Percentiles rank a stretch among this genome's conserved stretches.
Evolutionary conservation across 805 yeast species (phyloP).

Genomic region (Saccharomycopsis sp.): DNA sequence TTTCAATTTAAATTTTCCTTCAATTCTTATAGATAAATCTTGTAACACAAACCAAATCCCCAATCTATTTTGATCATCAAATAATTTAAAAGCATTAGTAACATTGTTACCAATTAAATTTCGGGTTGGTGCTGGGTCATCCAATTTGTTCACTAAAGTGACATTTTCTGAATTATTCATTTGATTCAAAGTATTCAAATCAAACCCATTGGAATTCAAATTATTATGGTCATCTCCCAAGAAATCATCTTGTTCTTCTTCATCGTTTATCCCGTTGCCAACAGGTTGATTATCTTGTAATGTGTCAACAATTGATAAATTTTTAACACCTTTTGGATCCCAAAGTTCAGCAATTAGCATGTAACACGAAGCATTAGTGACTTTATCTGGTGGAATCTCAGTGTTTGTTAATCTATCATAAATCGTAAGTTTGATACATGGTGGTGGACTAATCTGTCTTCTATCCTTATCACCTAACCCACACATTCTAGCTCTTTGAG

Average conservation of each 20-base stretch:
- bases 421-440: slow-evolving; percentile 26
- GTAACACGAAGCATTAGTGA: slow-evolving; percentile 29
- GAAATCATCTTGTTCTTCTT: slow-evolving; percentile 15
- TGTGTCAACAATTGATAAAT: slow-evolving; percentile 22
- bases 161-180: slow-evolving; percentile 17
- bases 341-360: slow-evolving; percentile 36
- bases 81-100: slow-evolving; percentile 33
- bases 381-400: slow-evolving; percentile 24
- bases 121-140: slow-evolving; percentile 28
- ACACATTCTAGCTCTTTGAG: slow-evolving; percentile 40
- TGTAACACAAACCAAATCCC: slow-evolving; percentile 39
- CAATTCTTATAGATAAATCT: slow-evolving; percentile 36
- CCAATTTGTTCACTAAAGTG: slow-evolving; percentile 21
- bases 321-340: slow-evolving; percentile 29
- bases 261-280: slow-evolving; percentile 11
- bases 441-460: slow-evolving; percentile 31
- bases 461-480: slow-evolving; percentile 38
- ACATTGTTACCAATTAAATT: slow-evolving; percentile 36
- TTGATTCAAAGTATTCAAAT: slow-evolving; percentile 4
- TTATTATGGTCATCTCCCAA: slow-evolving; percentile 7
- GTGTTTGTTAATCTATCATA: slow-evolving; percentile 24
- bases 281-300: slow-evolving; percentile 17
- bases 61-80: slow-evolving; percentile 29
- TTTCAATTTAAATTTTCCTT: slow-evolving; percentile 35
- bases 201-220: slow-evolving; percentile 18